These are phyloP conservation scores for Saksenaea oblongispora DNA, from an alignment of 371 early-diverging fungal genomes.

Conservation along the genomic window DNA sequence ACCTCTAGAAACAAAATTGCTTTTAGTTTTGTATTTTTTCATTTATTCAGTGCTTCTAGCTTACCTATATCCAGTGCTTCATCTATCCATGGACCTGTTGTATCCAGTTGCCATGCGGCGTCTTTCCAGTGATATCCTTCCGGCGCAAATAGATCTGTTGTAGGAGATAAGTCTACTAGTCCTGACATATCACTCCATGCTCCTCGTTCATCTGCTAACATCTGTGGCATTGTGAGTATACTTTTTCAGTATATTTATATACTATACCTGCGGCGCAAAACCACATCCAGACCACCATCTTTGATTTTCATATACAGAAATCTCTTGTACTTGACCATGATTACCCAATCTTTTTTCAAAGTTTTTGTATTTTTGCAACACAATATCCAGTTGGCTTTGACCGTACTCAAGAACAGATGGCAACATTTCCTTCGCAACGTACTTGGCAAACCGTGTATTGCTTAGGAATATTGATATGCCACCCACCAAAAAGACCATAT, in stretches of 20 bases:
- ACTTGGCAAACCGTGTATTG: conserved; percentile 45
- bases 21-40: not conserved
- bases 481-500: conserved; percentile 21
- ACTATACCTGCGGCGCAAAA: conserved; percentile 47
- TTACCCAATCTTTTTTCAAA: conserved; percentile 28
- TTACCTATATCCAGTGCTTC: conserved; percentile 42
- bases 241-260: too few relatives aligned
- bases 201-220: conserved; percentile 20
- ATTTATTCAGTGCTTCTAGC: not conserved
- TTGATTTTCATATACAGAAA: conserved; percentile 50
- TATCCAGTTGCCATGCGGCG: conserved; percentile 44
- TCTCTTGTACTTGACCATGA: conserved; percentile 20
- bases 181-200: conserved; percentile 49
- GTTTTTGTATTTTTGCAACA: conserved; percentile 15
- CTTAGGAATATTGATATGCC: conserved; percentile 35
- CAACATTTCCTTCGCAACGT: conserved; percentile 30
- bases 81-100: conserved; percentile 47
- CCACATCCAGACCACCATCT: conserved; percentile 48
- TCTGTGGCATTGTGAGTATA: not conserved
- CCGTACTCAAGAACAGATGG: conserved; percentile 28
- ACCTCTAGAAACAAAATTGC: conserved; percentile 2
- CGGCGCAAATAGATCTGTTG: conserved; percentile 41
- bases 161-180: conserved; percentile 18
- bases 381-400: conserved; percentile 15
- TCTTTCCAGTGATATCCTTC: conserved; percentile 46